Conservation (phyloP, 192 early-diverging fungal genomes). For the Phycomyces nitens region DNA sequence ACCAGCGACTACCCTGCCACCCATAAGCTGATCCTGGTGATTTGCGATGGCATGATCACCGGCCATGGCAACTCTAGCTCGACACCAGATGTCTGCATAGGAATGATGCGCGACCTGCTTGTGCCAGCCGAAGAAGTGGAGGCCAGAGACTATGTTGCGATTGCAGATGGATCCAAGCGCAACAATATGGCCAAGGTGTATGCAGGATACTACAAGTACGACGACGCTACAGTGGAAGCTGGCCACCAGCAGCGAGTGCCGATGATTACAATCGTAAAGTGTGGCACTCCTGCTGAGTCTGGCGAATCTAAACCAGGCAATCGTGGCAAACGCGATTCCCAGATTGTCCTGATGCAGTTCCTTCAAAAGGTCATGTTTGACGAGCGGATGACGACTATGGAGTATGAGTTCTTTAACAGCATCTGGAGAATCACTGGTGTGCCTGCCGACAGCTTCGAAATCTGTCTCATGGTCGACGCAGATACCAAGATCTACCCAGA, state of each 20-base stretch:
- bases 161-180: slow-evolving; percentile 71
- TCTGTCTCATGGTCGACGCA: slow-evolving; percentile 75
- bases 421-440: slow-evolving; percentile 74
- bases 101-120: slow-evolving; percentile 65
- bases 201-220: slow-evolving; percentile 62
- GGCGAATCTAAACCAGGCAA: slow-evolving; percentile 59
- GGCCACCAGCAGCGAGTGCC: slow-evolving; percentile 57
- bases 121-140: slow-evolving; percentile 48
- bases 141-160: slow-evolving; percentile 66
- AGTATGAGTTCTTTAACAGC: slow-evolving; percentile 66
- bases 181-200: slow-evolving; percentile 81
- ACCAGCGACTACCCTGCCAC: slow-evolving; percentile 76
- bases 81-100: slow-evolving; percentile 75
- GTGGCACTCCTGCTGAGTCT: slow-evolving; percentile 49
- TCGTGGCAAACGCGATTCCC: slow-evolving; percentile 87
- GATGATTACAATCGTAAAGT: slow-evolving; percentile 67
- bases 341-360: slow-evolving; percentile 87
- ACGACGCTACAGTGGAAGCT: slow-evolving; percentile 50
- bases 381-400: slow-evolving; percentile 67
- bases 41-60: slow-evolving; percentile 88
- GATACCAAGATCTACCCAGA: slow-evolving; percentile 82
- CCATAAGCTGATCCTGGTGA: slow-evolving; percentile 80
- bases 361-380: slow-evolving; percentile 75
- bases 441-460: slow-evolving; percentile 75
- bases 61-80: slow-evolving; percentile 69